phyloP scores from a whole-genome alignment of 345 rosid genomes.

The Murraya paniculata region DNA sequence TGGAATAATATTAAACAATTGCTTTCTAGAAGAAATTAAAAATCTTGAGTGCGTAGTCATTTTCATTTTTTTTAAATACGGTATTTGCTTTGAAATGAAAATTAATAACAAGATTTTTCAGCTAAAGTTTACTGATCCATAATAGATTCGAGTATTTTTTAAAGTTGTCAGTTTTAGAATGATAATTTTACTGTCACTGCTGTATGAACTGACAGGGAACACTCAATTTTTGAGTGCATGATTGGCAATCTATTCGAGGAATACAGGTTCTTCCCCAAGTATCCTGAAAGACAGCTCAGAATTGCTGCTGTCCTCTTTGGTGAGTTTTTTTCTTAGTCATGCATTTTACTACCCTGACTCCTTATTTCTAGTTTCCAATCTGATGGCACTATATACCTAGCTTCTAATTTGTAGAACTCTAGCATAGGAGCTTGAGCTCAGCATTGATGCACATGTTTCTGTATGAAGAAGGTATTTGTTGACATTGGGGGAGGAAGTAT shows the following conservation, averaged over 20 bases:
- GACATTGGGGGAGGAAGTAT: background rate
- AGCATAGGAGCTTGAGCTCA: background rate
- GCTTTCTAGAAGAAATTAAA: background rate
- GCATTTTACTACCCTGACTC: background rate
- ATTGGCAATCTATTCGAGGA: slow-evolving; percentile 95
- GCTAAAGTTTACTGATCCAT: background rate
- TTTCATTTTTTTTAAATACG: background rate
- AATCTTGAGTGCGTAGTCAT: background rate
- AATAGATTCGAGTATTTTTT: background rate
- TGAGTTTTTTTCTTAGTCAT: slow-evolving; percentile 33
- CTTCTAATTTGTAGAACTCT: background rate
- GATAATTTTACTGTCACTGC: background rate
- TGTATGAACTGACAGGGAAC: slow-evolving; percentile 61
- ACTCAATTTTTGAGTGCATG: slow-evolving; percentile 87
- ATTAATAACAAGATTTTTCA: background rate
- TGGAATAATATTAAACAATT: background rate
- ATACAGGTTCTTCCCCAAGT: slow-evolving; percentile 89
- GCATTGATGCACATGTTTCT: background rate
- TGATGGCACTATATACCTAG: background rate
- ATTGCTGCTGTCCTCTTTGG: slow-evolving; percentile 93
- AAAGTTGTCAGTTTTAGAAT: background rate
- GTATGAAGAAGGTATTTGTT: background rate
- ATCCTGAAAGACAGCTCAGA: slow-evolving; percentile 93
- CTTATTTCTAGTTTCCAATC: background rate
- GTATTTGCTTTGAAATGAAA: background rate